These are phyloP conservation scores for Ganoderma meredithae DNA, from an alignment of 1,284 basidiomycete genomes.

Conservation along the genomic window DNA sequence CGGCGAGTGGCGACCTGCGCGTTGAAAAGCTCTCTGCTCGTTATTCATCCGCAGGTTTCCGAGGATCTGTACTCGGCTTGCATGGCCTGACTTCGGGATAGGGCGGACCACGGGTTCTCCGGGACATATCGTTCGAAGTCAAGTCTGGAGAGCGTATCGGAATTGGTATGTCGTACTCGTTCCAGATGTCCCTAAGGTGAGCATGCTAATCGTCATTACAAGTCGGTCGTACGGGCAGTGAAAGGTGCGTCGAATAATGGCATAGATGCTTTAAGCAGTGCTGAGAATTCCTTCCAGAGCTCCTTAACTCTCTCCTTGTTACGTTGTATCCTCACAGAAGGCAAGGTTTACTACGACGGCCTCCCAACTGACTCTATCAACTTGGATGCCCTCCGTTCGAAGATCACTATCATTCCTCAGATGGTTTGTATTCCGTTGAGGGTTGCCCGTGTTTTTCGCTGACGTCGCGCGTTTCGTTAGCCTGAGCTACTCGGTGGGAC, in stretches of 20 bases:
- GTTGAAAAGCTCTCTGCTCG: slow-evolving; percentile 69
- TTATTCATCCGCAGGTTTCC: slow-evolving; percentile 48
- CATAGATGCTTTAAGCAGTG: not conserved
- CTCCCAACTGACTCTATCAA: slow-evolving; percentile 54
- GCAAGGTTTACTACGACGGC: slow-evolving; percentile 49
- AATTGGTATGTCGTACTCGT: slow-evolving; percentile 56
- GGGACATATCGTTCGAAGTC: slow-evolving; percentile 52
- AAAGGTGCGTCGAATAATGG: slow-evolving; percentile 13
- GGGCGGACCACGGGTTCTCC: slow-evolving; percentile 54
- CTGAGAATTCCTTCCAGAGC: slow-evolving; percentile 16
- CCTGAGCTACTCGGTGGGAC: slow-evolving; percentile 50
- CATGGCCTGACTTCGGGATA: slow-evolving; percentile 25
- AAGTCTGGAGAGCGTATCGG: slow-evolving; percentile 61
- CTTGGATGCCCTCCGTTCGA: slow-evolving; percentile 61
- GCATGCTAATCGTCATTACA: not conserved
- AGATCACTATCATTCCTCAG: slow-evolving; percentile 59
- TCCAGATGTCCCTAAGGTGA: not conserved
- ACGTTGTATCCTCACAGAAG: slow-evolving; percentile 56
- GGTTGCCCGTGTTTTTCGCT: not conserved
- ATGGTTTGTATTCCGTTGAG: slow-evolving; percentile 35
- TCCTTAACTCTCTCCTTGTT: slow-evolving; percentile 52
- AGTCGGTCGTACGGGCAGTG: slow-evolving; percentile 71
- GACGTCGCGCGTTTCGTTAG: slow-evolving; percentile 35
- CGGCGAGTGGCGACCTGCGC: slow-evolving; percentile 70
- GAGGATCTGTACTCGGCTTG: too few species aligned